Base-by-base conservation (phyloP, 768 basidiomycete genomes). In the Arthromyces matolae region DNA sequence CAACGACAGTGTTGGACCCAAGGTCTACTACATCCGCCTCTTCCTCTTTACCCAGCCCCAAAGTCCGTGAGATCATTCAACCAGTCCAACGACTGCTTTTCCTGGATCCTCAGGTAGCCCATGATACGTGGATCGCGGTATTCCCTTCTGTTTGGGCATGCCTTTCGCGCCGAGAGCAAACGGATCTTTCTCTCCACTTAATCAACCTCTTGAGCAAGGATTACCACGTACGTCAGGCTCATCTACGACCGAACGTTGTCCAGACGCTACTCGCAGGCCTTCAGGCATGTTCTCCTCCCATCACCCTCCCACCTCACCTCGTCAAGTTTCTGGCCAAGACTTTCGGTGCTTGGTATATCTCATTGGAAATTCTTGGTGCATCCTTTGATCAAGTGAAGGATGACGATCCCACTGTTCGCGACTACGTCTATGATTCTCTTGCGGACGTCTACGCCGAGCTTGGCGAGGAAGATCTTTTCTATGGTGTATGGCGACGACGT, bases 251-350 rank as follows among this genome's bases (percentile, higher is more conserved):
- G 3, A 98, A 98, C 62, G 80, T 95, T 49, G 81, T 98, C 37
- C 88, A 96, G 62, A 93, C 93, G 0, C 74, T 99, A 23, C 83
- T 99, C 19, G 78, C 79, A 16, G 91, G 91, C 1, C 76, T 90
- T 33, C 82, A 90, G 32, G 80, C 84, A n/a, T 96, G 94, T 63
- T 80, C 75, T 7, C 92, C 94, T 5, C 79, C 88, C 0, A 86
- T 96, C 77, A 83, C 80, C 24, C 76, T 99, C 2, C 96, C 96
- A 7, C 94, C 96, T 9, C 89, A 95, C 59, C 81, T 99, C 28
- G 78, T 97, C 57, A 97, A 97, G 63, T 99, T 93, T 63, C 83
- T 98, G 27, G 92, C 90, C 14, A 96, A 97, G 69, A 91, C 91
- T 0, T 99, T 89, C 65, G 86, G 91, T 31, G 89, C 90, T n/a